Percentiles rank a stretch among this genome's conserved stretches.
Conservation (phyloP, 2,329 filamentous ascomycete genomes). For the Alternaria conjuncta region DNA sequence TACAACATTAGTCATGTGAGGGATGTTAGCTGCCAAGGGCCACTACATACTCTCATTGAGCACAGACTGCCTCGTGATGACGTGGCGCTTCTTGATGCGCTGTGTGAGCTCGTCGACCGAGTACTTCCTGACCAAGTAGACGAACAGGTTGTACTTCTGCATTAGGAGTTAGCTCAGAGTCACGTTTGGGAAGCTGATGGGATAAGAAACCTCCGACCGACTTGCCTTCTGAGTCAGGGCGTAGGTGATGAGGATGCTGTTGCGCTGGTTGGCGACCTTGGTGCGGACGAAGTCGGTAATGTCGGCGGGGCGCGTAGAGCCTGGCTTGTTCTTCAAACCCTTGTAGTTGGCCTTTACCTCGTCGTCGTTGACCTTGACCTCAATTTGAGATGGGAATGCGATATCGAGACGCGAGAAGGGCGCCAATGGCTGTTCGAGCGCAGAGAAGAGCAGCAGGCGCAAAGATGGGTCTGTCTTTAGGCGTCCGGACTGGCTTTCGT, state of each 20-base stretch:
- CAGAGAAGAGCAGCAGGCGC: slow-evolving; percentile 84
- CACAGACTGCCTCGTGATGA: slow-evolving; percentile 81
- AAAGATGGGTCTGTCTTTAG: slow-evolving; percentile 67
- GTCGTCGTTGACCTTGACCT: slow-evolving; percentile 86
- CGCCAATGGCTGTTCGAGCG: slow-evolving; percentile 59
- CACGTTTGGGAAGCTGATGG: neutral
- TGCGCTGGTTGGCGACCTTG: slow-evolving; percentile 70
- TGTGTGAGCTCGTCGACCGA: slow-evolving; percentile 74
- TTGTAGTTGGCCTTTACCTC: slow-evolving; percentile 93
- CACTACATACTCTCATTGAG: slow-evolving; percentile 73
- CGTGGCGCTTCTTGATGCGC: slow-evolving; percentile 69
- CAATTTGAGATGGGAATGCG: slow-evolving; percentile 88
- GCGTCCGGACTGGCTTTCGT: slow-evolving; percentile 60
- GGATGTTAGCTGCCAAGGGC: neutral
- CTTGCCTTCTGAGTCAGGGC: slow-evolving; percentile 86
- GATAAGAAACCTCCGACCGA: slow-evolving; percentile 37
- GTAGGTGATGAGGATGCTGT: slow-evolving; percentile 86
- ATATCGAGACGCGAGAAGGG: slow-evolving; percentile 65
- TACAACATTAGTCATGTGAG: slow-evolving; percentile 8
- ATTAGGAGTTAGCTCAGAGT: slow-evolving; percentile 21
- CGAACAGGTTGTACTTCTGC: slow-evolving; percentile 60
- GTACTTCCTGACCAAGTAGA: slow-evolving; percentile 77
- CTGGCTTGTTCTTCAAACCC: slow-evolving; percentile 93
- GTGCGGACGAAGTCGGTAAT: slow-evolving; percentile 79
- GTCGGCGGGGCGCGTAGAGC: slow-evolving; percentile 91